Percentiles rank a stretch among this genome's conserved stretches.
Evolutionary conservation across 768 basidiomycete species (phyloP).

Genomic region (Thelephora ganbajun): DNA sequence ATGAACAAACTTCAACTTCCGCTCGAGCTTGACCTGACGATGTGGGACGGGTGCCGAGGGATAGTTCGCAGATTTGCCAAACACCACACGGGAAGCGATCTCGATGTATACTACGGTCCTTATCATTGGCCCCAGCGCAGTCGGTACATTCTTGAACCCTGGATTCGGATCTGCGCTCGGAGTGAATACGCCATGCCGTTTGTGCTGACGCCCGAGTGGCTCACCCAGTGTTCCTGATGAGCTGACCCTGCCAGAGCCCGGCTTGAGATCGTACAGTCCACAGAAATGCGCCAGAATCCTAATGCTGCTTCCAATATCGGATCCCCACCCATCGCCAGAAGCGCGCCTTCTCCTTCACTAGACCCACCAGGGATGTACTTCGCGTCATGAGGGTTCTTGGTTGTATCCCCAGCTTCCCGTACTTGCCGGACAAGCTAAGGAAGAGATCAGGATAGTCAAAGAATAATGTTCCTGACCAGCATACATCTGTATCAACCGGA

Average conservation of each 20-base stretch:
- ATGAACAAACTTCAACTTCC: too few species aligned
- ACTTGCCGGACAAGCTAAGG: conserved; percentile 40
- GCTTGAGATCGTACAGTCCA: conserved; percentile 70
- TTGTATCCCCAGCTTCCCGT: conserved; percentile 64
- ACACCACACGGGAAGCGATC: conserved; percentile 38
- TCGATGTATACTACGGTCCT: conserved; percentile 61
- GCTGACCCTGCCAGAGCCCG: conserved; percentile 38
- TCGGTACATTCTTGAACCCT: conserved; percentile 47
- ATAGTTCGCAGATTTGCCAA: too few species aligned
- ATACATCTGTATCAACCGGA: conserved; percentile 46
- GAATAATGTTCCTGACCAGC: conserved; percentile 9
- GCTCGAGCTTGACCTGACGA: too few species aligned
- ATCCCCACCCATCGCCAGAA: too few species aligned
- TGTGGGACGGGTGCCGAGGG: too few species aligned
- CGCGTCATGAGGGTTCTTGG: conserved; percentile 49
- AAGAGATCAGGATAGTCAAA: background rate
- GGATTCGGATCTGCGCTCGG: too few species aligned
- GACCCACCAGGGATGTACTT: too few species aligned
- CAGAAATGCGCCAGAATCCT: conserved; percentile 73
- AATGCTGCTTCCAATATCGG: conserved; percentile 73
- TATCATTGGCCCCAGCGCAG: conserved; percentile 51
- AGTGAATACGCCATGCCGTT: conserved; percentile 50
- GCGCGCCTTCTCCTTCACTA: too few species aligned
- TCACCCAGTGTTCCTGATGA: conserved; percentile 7
- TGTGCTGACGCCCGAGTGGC: background rate